phyloP scores from a whole-genome alignment of 192 early-diverging fungal species.

The Backusella australiensis region DNA sequence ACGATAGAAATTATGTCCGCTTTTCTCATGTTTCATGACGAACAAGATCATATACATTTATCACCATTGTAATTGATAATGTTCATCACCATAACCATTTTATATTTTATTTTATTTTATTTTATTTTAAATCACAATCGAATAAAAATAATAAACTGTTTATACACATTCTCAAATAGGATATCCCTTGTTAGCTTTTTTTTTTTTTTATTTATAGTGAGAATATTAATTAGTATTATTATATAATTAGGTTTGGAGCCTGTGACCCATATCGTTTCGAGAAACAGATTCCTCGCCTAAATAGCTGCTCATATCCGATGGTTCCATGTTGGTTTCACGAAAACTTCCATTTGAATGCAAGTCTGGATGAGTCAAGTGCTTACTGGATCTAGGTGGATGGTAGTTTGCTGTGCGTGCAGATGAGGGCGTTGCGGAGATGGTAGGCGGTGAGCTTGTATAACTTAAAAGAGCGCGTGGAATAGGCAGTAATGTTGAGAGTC shows the following conservation, averaged over 20 bases:
- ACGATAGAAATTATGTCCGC: background rate
- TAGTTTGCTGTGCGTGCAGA: background rate
- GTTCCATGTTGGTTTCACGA: background rate
- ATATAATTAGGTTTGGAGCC: background rate
- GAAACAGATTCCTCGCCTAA: background rate
- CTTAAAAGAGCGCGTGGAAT: slow-evolving; percentile 20
- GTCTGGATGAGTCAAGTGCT: slow-evolving; percentile 15
- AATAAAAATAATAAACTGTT: background rate
- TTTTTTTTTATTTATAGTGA: background rate
- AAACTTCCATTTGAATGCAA: background rate
- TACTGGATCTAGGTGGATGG: background rate
- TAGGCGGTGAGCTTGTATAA: background rate
- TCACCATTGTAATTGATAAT: no score
- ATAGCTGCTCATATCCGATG: background rate
- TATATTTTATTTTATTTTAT: background rate
- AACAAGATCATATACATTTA: background rate
- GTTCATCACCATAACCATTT: background rate
- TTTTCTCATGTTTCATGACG: background rate
- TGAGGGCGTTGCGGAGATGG: background rate
- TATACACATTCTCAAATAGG: background rate
- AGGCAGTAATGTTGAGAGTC: slow-evolving; percentile 30
- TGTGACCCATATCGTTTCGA: slow-evolving; percentile 5
- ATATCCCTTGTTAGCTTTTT: background rate
- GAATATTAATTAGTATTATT: background rate
- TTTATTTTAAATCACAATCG: background rate